phyloP scores from a whole-genome alignment of 2,329 filamentous ascomycete genomes.

The Penicillium nordicum region DNA sequence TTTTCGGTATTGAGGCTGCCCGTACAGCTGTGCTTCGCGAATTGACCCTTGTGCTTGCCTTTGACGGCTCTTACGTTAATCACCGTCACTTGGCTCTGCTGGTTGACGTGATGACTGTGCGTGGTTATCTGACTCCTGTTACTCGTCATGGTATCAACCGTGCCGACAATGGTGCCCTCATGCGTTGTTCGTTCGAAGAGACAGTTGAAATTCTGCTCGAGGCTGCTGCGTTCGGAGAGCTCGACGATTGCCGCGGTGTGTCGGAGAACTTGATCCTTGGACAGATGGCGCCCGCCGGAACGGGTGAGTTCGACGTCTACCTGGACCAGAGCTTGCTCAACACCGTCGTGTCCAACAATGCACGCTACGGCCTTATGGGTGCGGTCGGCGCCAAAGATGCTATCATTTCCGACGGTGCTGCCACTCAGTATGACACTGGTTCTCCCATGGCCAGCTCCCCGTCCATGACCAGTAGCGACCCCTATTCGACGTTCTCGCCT shows the following conservation, averaged over 20 bases:
- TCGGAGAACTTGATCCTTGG: constrained; percentile 99
- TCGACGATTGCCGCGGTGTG: constrained; percentile 96
- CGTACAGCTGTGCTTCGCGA: constrained; percentile 83
- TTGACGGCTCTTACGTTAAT: constrained; percentile 99
- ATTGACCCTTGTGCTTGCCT: constrained; percentile 87
- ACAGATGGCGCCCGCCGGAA: constrained; percentile 94
- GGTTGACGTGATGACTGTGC: constrained; percentile 96
- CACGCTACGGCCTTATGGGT: constrained; percentile 75
- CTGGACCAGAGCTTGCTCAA: constrained; percentile 94
- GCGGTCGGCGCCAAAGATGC: constrained; percentile 73
- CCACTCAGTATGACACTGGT: constrained; percentile 83
- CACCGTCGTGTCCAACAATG: constrained; percentile 90
- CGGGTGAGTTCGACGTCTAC: constrained; percentile 90
- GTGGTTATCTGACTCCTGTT: constrained; percentile 90
- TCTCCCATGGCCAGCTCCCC: constrained; percentile 61
- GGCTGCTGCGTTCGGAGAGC: constrained; percentile 87
- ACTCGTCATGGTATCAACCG: constrained; percentile 98
- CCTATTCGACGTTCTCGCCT: constrained; percentile 65
- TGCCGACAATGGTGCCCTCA: constrained; percentile 93
- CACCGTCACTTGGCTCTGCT: constrained; percentile 93
- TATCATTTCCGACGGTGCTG: constrained; percentile 71
- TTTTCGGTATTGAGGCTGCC: constrained; percentile 94
- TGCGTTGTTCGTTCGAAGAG: constrained; percentile 99
- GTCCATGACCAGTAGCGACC: constrained; percentile 61
- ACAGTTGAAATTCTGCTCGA: constrained; percentile 97